These are phyloP conservation scores for Pelagophyceae sp. DNA, from an alignment of 352 stramenopile genomes.

Conservation along the genomic window DNA sequence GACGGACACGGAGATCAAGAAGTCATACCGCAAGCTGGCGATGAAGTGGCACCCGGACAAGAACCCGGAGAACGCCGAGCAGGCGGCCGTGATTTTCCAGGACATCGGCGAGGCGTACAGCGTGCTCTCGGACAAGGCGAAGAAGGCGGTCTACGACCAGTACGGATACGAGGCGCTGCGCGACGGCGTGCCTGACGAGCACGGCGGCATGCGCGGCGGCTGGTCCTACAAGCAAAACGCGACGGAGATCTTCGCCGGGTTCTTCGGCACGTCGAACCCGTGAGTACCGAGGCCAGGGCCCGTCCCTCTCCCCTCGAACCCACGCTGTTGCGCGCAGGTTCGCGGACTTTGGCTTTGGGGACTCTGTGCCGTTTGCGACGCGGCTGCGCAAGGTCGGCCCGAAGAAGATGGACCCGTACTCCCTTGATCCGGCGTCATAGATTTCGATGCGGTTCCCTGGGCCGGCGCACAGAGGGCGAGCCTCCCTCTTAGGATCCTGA, in stretches of 20 bases:
- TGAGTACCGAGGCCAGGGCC: no score
- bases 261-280: constrained; percentile 79
- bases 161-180: constrained; percentile 84
- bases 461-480: no score
- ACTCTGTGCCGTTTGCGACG: constrained; percentile 66
- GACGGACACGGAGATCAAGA: constrained; percentile 78
- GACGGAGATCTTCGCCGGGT: constrained; percentile 77
- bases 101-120: constrained; percentile 87
- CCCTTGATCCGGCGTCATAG: no score
- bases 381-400: constrained; percentile 58
- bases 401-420: constrained; percentile 46
- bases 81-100: constrained; percentile 76
- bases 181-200: constrained; percentile 60
- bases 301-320: no score
- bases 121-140: constrained; percentile 76
- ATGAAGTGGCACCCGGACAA: constrained; percentile 81
- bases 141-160: constrained; percentile 81
- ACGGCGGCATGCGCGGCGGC: constrained; percentile 47
- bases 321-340: no score
- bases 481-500: constrained; percentile 38
- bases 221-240: constrained; percentile 80
- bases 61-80: constrained; percentile 47
- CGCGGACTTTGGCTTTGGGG: constrained; percentile 72
- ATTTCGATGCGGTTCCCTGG: no score
- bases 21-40: constrained; percentile 77